phyloP scores from a whole-genome alignment of 805 yeast genomes.

The Tetrapisispora arboricola region DNA sequence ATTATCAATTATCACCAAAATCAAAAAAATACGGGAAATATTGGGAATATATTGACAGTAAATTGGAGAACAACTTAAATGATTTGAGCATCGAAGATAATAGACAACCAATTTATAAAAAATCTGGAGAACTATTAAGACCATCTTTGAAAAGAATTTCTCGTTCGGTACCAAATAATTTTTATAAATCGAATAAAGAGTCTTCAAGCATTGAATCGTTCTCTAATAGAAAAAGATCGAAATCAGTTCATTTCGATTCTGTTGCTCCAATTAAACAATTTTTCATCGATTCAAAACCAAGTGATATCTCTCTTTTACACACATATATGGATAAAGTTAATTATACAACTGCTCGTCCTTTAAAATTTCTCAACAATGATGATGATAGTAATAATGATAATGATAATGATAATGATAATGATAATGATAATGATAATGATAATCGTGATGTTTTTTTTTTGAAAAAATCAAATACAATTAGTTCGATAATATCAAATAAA shows the following conservation, averaged over 20 bases:
- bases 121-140: slow-evolving; percentile 63
- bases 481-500: background rate
- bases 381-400: too few species aligned
- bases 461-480: background rate
- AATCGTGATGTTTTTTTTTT: too few species aligned
- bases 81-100: background rate
- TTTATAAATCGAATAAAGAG: background rate
- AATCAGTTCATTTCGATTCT: slow-evolving; percentile 74
- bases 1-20: slow-evolving; percentile 2
- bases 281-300: slow-evolving; percentile 62
- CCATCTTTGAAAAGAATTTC: slow-evolving; percentile 26
- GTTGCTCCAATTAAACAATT: slow-evolving; percentile 64
- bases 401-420: background rate
- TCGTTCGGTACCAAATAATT: slow-evolving; percentile 36
- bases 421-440: slow-evolving; percentile 1
- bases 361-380: background rate
- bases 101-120: slow-evolving; percentile 46
- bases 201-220: too few species aligned
- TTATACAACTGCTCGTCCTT: background rate
- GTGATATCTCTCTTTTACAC: slow-evolving; percentile 38
- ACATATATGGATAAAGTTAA: slow-evolving; percentile 11
- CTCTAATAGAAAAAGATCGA: slow-evolving; percentile 31
- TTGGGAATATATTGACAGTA: background rate
- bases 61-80: background rate
- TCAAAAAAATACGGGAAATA: background rate